These are phyloP conservation scores for Dacryopinax spathularia DNA, from an alignment of 768 basidiomycete genomes.

Conservation along the genomic window DNA sequence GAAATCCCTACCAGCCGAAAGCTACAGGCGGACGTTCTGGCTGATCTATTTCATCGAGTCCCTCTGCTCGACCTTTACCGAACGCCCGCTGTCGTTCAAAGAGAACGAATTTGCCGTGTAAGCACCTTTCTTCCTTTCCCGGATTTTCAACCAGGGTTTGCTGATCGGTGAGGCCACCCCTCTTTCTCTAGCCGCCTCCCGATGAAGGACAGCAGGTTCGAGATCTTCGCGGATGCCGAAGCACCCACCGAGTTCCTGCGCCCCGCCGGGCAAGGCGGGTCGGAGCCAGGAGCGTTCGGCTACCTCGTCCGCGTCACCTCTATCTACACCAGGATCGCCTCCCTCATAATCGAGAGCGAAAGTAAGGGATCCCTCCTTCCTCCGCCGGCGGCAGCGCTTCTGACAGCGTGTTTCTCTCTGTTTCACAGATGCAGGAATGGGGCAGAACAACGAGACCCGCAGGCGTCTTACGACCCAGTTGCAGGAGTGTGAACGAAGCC, in stretches of 20 bases:
- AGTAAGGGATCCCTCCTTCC: constrained; percentile 25
- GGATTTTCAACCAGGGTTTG: too few species aligned
- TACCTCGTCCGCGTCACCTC: constrained; percentile 57
- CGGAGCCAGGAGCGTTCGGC: constrained; percentile 39
- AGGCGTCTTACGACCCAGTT: constrained; percentile 6
- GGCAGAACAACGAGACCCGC: background rate
- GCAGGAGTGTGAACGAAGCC: background rate
- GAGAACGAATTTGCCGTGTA: constrained; percentile 30
- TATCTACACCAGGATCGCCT: constrained; percentile 43
- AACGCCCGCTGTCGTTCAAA: constrained; percentile 12
- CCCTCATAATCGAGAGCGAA: constrained; percentile 24
- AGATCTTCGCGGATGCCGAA: constrained; percentile 2
- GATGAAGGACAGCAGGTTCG: background rate
- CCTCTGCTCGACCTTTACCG: constrained; percentile 29
- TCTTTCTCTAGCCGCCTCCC: background rate
- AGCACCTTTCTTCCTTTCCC: constrained; percentile 21
- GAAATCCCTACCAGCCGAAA: constrained; percentile 26
- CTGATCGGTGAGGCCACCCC: too few species aligned
- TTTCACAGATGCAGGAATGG: constrained; percentile 2
- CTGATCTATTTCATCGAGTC: constrained; percentile 50
- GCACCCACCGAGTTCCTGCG: background rate
- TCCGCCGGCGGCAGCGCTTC: background rate
- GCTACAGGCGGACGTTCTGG: constrained; percentile 72
- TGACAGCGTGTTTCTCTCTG: background rate
- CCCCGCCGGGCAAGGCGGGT: background rate